Conservation (phyloP, 1,284 basidiomycete species). For the Quambalaria eucalypti region DNA sequence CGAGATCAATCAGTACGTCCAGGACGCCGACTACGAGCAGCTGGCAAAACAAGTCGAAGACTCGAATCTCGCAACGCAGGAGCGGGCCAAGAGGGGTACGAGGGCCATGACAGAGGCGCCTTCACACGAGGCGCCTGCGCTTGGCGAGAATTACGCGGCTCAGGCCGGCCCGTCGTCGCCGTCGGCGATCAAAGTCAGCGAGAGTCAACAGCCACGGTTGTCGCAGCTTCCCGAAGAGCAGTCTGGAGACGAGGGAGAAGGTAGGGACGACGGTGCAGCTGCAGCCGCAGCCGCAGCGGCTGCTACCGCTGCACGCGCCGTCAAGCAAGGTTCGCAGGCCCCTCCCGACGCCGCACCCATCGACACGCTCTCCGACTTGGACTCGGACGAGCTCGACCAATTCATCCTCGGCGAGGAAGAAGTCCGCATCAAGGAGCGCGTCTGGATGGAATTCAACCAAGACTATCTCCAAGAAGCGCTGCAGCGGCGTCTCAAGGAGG, state of each 20-base stretch:
- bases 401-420: slow-evolving; percentile 75
- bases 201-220: no score
- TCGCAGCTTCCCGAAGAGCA: no score
- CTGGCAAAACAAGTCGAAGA: slow-evolving; percentile 25
- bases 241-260: no score
- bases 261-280: no score
- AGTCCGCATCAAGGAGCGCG: slow-evolving; percentile 76
- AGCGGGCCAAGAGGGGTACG: background rate
- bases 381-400: slow-evolving; percentile 84
- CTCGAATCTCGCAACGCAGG: background rate
- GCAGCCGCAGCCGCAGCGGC: no score
- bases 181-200: no score
- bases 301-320: no score
- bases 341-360: background rate
- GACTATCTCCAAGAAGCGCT: slow-evolving; percentile 73
- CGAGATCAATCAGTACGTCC: slow-evolving; percentile 31
- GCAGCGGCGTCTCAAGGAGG: slow-evolving; percentile 40
- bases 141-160: no score
- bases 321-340: background rate
- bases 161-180: no score
- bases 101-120: background rate
- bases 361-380: slow-evolving; percentile 50
- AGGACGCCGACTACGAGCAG: slow-evolving; percentile 26
- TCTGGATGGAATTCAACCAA: slow-evolving; percentile 93
- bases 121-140: no score